These are phyloP conservation scores for Physaria fendleri DNA, from an alignment of 345 rosid genomes.

Conservation along the genomic window DNA sequence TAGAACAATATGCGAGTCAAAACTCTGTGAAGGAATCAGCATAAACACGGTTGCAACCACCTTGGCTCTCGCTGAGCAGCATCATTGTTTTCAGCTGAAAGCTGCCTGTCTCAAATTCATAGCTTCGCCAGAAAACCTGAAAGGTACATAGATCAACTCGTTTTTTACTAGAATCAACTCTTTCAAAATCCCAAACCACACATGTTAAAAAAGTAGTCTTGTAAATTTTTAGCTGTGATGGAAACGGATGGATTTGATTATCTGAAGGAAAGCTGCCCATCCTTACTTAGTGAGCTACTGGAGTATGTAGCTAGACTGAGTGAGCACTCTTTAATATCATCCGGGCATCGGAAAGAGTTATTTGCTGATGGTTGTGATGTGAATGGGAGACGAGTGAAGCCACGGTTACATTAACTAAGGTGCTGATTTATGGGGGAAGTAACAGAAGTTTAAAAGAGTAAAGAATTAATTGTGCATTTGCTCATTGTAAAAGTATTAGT, in stretches of 20 bases:
- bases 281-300: conserved; percentile 51
- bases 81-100: conserved; percentile 66
- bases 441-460: conserved; percentile 21
- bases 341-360: conserved; percentile 36
- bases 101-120: conserved; percentile 61
- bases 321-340: conserved; percentile 46
- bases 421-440: neutral
- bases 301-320: conserved; percentile 48
- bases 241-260: conserved; percentile 70
- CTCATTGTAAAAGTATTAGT: conserved; percentile 27
- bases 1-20: conserved; percentile 57
- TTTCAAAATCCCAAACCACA: neutral
- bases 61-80: conserved; percentile 77
- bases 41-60: conserved; percentile 74
- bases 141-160: conserved; percentile 33
- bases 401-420: conserved; percentile 44
- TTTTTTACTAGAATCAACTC: neutral
- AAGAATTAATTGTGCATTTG: conserved; percentile 27
- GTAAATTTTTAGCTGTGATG: conserved; percentile 52
- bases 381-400: conserved; percentile 71
- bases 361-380: conserved; percentile 47
- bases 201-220: neutral
- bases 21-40: conserved; percentile 62
- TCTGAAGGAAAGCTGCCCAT: conserved; percentile 56
- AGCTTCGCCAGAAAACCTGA: conserved; percentile 51